Evolutionary conservation across 805 yeast genomes (phyloP).

Genomic region (Sporopachydermia quercuum): DNA sequence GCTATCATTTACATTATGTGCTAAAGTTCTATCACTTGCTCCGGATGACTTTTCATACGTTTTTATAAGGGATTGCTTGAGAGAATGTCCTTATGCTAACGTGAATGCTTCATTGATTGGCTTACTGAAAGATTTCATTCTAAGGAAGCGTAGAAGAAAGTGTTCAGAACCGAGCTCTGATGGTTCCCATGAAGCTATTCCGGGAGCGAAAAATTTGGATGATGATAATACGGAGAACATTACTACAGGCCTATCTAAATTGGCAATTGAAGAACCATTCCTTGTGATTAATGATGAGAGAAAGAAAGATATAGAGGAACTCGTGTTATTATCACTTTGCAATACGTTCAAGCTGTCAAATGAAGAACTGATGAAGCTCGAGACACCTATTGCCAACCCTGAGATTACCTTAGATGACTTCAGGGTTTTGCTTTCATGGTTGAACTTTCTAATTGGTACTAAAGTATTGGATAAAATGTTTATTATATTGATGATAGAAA

Average conservation of each 20-base stretch:
- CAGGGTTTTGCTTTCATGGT: constrained; percentile 35
- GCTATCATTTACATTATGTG: constrained; percentile 43
- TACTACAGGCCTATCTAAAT: constrained; percentile 3
- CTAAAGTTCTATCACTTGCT: constrained; percentile 43
- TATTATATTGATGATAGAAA: constrained; percentile 18
- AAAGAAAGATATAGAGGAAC: constrained; percentile 25
- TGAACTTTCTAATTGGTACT: constrained; percentile 35
- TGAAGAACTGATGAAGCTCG: constrained; percentile 2
- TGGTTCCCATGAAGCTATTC: too few relatives aligned
- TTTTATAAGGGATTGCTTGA: constrained; percentile 49
- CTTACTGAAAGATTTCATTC: constrained; percentile 52
- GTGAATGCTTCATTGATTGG: constrained; percentile 47
- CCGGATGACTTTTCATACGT: constrained; percentile 42
- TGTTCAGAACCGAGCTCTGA: constrained; percentile 6
- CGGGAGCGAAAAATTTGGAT: not conserved
- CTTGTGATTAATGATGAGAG: constrained; percentile 29
- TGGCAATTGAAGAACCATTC: constrained; percentile 13
- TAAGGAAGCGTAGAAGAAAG: constrained; percentile 18
- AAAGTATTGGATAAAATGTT: constrained; percentile 19
- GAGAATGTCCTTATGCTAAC: constrained; percentile 48
- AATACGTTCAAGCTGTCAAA: constrained; percentile 19
- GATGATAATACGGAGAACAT: constrained; percentile 5
- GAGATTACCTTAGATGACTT: constrained; percentile 16
- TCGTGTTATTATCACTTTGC: constrained; percentile 25
- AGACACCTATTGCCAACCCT: constrained; percentile 7